These are phyloP conservation scores for Naganishia albida DNA, from an alignment of 1,284 basidiomycete species.

Conservation along the genomic window DNA sequence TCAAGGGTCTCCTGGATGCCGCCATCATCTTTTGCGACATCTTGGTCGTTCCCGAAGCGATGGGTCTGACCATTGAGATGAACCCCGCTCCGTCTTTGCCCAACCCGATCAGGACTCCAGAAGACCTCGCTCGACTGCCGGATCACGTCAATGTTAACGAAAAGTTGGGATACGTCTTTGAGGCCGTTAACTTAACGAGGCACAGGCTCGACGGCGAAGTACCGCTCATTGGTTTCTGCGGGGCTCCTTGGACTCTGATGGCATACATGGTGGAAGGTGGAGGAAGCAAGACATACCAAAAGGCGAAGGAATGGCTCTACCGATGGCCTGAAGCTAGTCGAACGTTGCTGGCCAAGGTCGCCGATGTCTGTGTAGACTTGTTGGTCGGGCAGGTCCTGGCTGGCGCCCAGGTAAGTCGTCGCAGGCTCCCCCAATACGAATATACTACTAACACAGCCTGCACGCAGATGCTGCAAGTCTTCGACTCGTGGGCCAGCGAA, in stretches of 20 bases:
- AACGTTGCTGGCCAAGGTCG: conserved; percentile 71
- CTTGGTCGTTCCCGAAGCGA: conserved; percentile 90
- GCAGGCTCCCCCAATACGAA: background rate
- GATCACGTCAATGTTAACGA: conserved; percentile 71
- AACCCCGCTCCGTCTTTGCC: conserved; percentile 81
- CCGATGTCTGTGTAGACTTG: conserved; percentile 80
- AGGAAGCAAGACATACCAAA: conserved; percentile 80
- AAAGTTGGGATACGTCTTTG: conserved; percentile 85
- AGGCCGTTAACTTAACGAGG: conserved; percentile 81
- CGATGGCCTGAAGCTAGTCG: conserved; percentile 80
- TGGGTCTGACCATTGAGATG: conserved; percentile 94
- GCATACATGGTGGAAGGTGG: conserved; percentile 97
- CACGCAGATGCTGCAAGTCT: conserved; percentile 81
- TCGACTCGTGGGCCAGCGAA: conserved; percentile 93
- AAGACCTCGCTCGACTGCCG: conserved; percentile 66
- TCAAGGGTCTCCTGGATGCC: conserved; percentile 79
- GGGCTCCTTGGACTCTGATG: conserved; percentile 95
- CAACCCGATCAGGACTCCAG: conserved; percentile 72
- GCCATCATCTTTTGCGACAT: conserved; percentile 97
- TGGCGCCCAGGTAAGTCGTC: conserved; percentile 75
- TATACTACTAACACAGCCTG: background rate
- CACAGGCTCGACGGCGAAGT: conserved; percentile 77
- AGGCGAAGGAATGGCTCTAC: conserved; percentile 89
- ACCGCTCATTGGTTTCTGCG: conserved; percentile 91
- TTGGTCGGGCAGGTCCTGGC: conserved; percentile 87